A percentile compares a stretch with the other conserved stretches of the same genome.
Conservation (phyloP, 345 rosid species). For the Hibiscus tridactylites region DNA sequence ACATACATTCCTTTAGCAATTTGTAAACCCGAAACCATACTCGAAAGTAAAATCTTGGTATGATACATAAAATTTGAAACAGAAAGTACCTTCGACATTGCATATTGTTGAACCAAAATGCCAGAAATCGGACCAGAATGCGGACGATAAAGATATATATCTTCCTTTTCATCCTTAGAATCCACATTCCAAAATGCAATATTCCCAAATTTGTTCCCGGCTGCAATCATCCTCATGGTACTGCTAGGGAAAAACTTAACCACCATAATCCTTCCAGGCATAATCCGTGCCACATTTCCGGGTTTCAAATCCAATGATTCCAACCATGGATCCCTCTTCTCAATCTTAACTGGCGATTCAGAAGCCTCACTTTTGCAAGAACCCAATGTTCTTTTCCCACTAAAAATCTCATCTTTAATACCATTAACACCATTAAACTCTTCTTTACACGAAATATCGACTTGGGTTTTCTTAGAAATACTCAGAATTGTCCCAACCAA, state of each 20-base stretch:
- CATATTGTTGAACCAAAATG: constrained; percentile 44
- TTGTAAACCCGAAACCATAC: neutral
- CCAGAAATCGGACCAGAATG: constrained; percentile 61
- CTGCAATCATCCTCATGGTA: constrained; percentile 56
- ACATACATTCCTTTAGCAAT: neutral
- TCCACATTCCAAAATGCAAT: constrained; percentile 74
- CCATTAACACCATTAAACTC: neutral
- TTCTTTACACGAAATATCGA: constrained; percentile 1
- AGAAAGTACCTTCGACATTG: constrained; percentile 49
- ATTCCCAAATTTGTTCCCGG: constrained; percentile 59
- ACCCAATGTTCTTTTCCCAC: neutral
- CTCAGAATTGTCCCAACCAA: constrained; percentile 30
- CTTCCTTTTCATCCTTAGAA: constrained; percentile 23
- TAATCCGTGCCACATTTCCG: constrained; percentile 56
- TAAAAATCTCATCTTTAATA: constrained; percentile 2
- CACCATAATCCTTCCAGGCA: constrained; percentile 45
- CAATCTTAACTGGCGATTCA: constrained; percentile 13
- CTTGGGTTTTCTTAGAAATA: constrained; percentile 13
- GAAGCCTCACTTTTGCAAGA: constrained; percentile 1
- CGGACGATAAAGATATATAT: constrained; percentile 42
- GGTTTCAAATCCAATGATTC: constrained; percentile 42
- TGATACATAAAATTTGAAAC: neutral
- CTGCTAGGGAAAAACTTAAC: constrained; percentile 54
- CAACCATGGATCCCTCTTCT: constrained; percentile 23
- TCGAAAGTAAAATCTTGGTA: neutral